Base-by-base conservation (phyloP, 805 yeast genomes). In the Candida alai region DNA sequence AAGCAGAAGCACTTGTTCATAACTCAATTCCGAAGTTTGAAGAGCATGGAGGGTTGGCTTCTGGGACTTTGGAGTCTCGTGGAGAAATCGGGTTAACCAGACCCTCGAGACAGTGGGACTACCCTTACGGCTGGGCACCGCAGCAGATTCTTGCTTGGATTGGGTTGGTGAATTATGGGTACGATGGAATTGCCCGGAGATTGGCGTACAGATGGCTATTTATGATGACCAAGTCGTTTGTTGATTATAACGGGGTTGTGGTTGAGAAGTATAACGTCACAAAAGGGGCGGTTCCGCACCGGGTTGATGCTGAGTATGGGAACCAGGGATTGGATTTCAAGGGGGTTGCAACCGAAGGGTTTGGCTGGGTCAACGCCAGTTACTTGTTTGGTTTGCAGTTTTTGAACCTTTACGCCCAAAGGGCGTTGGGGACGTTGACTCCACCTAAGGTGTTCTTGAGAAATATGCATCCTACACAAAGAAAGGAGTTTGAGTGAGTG, bases 41-140 rank as follows among this genome's bases (percentile, higher is more conserved):
- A 59, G 84, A 76, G 55, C 70, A 73, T 40, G 97, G 98, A 16
- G 98, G 98, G 1, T 58, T 90, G 7, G 95, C 78, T 1, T 80
- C 95, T 0, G 94, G 96, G 24, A 82, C 96, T 0, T 70, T 76
- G 45, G 56, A 69, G 43, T 79, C 89, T 2, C 65, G 95, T 45
- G 94, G 96, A 24, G 75, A 70, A 17, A 62, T 85, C 23, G 76
- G 81, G 1, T 58, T 84, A 12, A 68, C 74, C 27, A 68, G 87
- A 49, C 96, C 95, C n/a, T 76, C 82, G 9, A 70, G 97, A 56
- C 98, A 90, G 61, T 90, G 98, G 98, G 98, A 90, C 57, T 93
- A 82, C 57, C 98, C 98, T 2, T 86, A 66, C 52, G 97, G 97
- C 2, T 90, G 98, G 98, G 96, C 97, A 0, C 97, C 98, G 3